These are phyloP conservation scores for Tetraselmis striata DNA, from an alignment of 139 green algal genomes.

Conservation along the genomic window DNA sequence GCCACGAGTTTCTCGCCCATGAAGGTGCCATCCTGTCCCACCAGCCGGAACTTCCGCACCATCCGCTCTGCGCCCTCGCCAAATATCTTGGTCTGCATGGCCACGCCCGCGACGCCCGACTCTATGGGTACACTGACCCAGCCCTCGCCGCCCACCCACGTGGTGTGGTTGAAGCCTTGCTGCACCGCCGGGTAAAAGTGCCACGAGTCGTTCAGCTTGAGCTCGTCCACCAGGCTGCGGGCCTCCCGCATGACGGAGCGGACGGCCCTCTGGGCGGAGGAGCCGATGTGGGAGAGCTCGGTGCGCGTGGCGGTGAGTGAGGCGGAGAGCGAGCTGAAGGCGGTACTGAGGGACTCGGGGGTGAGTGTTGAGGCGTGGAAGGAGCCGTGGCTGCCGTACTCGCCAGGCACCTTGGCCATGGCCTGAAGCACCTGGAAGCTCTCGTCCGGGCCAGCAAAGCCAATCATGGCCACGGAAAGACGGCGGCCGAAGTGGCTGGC, in stretches of 20 bases:
- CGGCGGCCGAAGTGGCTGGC: slow-evolving; percentile 22
- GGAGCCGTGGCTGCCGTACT: too few species aligned
- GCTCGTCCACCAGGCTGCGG: neutral
- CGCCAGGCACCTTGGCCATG: slow-evolving; percentile 24
- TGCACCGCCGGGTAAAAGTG: neutral
- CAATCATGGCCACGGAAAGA: slow-evolving; percentile 21
- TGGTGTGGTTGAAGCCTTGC: slow-evolving; percentile 9
- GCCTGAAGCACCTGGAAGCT: slow-evolving; percentile 24
- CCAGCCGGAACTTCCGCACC: slow-evolving; percentile 24
- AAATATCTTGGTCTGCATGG: slow-evolving; percentile 18
- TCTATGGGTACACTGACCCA: too few species aligned
- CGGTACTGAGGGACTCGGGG: slow-evolving; percentile 17
- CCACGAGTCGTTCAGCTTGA: neutral
- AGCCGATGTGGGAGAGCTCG: too few species aligned
- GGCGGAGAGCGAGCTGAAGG: slow-evolving; percentile 23
- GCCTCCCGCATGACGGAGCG: too few species aligned
- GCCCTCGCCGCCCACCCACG: too few species aligned
- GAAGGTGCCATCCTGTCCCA: too few species aligned
- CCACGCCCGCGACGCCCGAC: too few species aligned
- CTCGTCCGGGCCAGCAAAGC: slow-evolving; percentile 20
- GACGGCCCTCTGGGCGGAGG: too few species aligned
- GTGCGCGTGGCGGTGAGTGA: slow-evolving; percentile 22
- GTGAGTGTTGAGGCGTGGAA: too few species aligned
- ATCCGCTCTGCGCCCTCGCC: slow-evolving; percentile 24
- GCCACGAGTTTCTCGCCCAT: slow-evolving; percentile 27